Evolutionary conservation across 1,284 basidiomycete genomes (phyloP).

Genomic region (Cronartium quercuum): DNA sequence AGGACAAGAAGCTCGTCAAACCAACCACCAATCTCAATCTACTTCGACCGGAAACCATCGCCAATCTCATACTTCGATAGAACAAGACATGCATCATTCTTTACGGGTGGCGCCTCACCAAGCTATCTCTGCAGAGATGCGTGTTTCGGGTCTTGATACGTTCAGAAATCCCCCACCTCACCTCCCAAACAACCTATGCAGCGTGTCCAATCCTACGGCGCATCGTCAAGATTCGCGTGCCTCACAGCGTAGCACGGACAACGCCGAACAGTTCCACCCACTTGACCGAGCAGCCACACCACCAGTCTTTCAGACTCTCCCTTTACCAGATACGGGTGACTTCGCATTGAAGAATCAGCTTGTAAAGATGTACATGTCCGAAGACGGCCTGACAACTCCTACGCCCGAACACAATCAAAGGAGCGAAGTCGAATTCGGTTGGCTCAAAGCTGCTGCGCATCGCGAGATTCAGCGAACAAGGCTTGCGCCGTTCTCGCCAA

Average conservation of each 20-base stretch:
- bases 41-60: too few relatives aligned
- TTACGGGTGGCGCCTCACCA: background rate
- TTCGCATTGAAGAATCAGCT: background rate
- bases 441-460: conserved; percentile 14
- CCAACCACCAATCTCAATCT: too few relatives aligned
- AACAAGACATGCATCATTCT: background rate
- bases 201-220: background rate
- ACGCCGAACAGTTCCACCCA: background rate
- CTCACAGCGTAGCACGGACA: background rate
- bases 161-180: background rate
- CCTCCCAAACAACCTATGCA: background rate
- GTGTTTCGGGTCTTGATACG: background rate
- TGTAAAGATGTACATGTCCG: conserved; percentile 19
- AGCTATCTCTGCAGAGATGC: background rate
- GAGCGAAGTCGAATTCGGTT: conserved; percentile 13
- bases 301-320: background rate
- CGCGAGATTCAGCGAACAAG: background rate
- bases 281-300: background rate
- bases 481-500: background rate
- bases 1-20: too few relatives aligned
- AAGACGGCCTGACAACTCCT: background rate
- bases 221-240: background rate
- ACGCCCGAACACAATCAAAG: conserved; percentile 19
- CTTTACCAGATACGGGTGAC: background rate
- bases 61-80: too few relatives aligned